Evolutionary conservation across 1,284 basidiomycete genomes (phyloP), one percentile per base, ranked within the genome.

Genomic region (Malassezia sympodialis): DNA sequence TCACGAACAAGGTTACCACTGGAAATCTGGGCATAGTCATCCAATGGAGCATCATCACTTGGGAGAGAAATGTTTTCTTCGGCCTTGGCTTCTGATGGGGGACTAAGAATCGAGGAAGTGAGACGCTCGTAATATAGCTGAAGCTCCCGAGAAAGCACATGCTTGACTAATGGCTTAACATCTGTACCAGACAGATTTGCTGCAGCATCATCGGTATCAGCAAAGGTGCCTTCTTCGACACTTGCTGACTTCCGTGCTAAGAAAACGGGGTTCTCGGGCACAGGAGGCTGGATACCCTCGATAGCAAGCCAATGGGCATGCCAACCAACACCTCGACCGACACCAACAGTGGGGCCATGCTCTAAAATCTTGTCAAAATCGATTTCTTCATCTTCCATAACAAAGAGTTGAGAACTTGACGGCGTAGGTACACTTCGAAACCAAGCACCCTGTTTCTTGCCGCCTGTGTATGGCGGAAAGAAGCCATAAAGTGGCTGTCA

Each of bases 321-420:
- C 72, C 72, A 74, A 3, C 72, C 72, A 3, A 74, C 70, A 8
- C 70, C 72, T 12, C 63, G 61, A 23, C 71, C 66, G 19, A 68
- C 59, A 0, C 66, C 64, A 24, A 72, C 61, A 51, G 58, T 61
- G 4, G 68, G 71, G 2, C 66, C 65, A 3, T 60, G 58, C 39
- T 67, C 59, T 24, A 68, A 41, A 11, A 72, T 61, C 40, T 63
- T 61, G 69, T 91, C 88, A 69, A 99, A 90, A 76, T 98, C 93
- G 56, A 98, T 87, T 76, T 98, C 93, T 66, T 96, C 90, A 70
- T 99, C 93, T 62, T 94, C 88, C 14, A 94, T 82, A 67, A 90
- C 89, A 77, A 90, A 96, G 4, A 98, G 31, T 5, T 63, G 67
- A 10, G 61, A 56, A 3, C 76, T 77, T 2, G 72, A 68, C 1